Percentiles rank a stretch among this genome's conserved stretches.
phyloP scores from a whole-genome alignment of 805 yeast species.

The Saccharomycopsis guyanensis region DNA sequence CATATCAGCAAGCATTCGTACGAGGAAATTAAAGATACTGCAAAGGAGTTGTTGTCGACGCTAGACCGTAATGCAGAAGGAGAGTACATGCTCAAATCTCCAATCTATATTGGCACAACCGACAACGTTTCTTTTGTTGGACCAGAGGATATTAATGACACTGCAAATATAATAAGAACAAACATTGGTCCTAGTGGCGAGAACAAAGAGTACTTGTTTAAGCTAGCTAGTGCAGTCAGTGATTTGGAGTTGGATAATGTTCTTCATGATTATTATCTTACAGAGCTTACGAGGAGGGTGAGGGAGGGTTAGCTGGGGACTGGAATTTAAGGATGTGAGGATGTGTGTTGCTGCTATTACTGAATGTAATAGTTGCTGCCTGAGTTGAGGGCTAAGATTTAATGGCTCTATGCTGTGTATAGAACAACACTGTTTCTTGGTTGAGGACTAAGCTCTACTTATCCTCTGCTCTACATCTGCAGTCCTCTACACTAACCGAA shows the following conservation, averaged over 20 bases:
- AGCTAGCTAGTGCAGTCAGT: slow-evolving; percentile 42
- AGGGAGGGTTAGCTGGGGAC: slow-evolving; percentile 15
- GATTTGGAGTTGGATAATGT: slow-evolving; percentile 28
- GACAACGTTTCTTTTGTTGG: slow-evolving; percentile 81
- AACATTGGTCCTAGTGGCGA: slow-evolving; percentile 77
- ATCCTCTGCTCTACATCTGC: too few relatives aligned
- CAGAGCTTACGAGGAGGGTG: slow-evolving; percentile 29
- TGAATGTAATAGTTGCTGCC: too few relatives aligned
- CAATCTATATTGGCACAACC: slow-evolving; percentile 76
- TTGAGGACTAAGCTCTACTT: too few relatives aligned
- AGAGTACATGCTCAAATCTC: slow-evolving; percentile 41
- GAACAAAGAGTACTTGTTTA: slow-evolving; percentile 61
- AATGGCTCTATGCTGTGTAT: too few relatives aligned
- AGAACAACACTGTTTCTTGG: too few relatives aligned
- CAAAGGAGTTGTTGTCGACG: slow-evolving; percentile 32
- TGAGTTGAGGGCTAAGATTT: too few relatives aligned
- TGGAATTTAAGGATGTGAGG: background rate
- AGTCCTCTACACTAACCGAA: too few relatives aligned
- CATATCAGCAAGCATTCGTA: background rate
- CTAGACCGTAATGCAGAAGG: slow-evolving; percentile 26
- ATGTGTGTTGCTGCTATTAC: too few relatives aligned
- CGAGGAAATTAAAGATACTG: background rate
- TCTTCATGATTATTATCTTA: slow-evolving; percentile 36
- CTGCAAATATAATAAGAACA: slow-evolving; percentile 53
- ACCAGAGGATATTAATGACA: slow-evolving; percentile 51